Evolutionary conservation across 2,329 filamentous ascomycete genomes (phyloP).

Genomic region (Verticillium dahliae): DNA sequence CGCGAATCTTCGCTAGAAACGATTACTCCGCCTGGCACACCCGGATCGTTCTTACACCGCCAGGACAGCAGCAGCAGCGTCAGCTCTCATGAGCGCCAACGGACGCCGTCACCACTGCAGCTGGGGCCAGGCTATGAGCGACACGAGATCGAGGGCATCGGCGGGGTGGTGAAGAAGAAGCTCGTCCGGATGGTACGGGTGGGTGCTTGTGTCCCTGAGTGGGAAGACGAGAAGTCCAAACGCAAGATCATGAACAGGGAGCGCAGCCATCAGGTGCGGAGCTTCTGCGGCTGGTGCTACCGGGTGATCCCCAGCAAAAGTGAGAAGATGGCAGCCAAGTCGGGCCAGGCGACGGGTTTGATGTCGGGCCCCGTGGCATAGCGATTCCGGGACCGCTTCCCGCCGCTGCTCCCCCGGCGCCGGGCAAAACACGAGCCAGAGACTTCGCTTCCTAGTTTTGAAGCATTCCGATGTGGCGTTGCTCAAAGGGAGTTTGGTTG

Average conservation of each 20-base stretch:
- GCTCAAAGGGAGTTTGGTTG: not conserved
- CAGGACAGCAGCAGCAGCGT: constrained; percentile 8
- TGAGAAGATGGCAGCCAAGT: constrained; percentile 14
- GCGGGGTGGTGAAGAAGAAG: constrained; percentile 81
- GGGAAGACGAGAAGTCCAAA: constrained; percentile 66
- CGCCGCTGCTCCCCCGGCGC: not conserved
- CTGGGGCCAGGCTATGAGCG: constrained; percentile 69
- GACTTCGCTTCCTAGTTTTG: not conserved
- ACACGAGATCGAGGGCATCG: constrained; percentile 88
- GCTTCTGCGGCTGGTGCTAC: constrained; percentile 91
- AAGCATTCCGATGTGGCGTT: not conserved
- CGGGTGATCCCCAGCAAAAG: constrained; percentile 58
- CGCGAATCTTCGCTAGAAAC: constrained; percentile 27
- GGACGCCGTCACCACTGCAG: constrained; percentile 40
- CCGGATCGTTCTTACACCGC: constrained; percentile 5
- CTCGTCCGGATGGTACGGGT: constrained; percentile 76
- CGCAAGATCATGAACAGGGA: constrained; percentile 65
- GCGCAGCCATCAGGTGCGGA: constrained; percentile 59
- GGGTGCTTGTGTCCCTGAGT: constrained; percentile 79
- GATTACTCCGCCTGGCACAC: not conserved
- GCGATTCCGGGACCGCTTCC: not conserved
- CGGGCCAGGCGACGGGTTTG: not conserved
- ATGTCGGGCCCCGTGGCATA: not conserved
- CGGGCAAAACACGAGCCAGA: not conserved
- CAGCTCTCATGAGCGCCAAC: constrained; percentile 18